A percentile compares a stretch with the other conserved stretches of the same genome.
phyloP scores from a whole-genome alignment of 805 yeast species.

The Blastobotrys muscicola region DNA sequence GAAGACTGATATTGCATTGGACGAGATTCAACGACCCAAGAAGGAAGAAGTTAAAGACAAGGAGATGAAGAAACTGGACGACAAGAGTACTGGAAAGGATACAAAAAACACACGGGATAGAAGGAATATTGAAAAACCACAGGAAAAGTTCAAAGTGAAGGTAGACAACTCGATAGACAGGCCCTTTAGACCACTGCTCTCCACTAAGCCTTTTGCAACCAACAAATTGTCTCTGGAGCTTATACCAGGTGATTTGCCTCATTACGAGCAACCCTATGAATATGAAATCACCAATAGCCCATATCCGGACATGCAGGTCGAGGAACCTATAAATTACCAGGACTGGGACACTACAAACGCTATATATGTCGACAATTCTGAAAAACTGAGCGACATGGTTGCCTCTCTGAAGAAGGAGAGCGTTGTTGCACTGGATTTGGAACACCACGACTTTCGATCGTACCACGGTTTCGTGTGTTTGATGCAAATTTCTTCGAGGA shows the following conservation, averaged over 20 bases:
- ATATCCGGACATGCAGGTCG: slow-evolving; percentile 46
- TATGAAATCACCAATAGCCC: slow-evolving; percentile 60
- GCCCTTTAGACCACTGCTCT: slow-evolving; percentile 73
- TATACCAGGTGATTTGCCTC: slow-evolving; percentile 23
- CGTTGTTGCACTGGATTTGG: slow-evolving; percentile 88
- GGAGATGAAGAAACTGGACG: slow-evolving; percentile 2
- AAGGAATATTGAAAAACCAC: slow-evolving; percentile 51
- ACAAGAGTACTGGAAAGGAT: slow-evolving; percentile 16
- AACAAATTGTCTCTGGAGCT: slow-evolving; percentile 15
- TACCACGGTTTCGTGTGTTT: slow-evolving; percentile 85
- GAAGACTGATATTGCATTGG: slow-evolving; percentile 61
- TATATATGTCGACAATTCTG: slow-evolving; percentile 60
- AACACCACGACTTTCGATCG: slow-evolving; percentile 88
- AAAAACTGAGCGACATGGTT: slow-evolving; percentile 45
- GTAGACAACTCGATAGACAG: slow-evolving; percentile 58
- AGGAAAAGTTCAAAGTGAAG: slow-evolving; percentile 42
- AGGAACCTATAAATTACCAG: slow-evolving; percentile 42
- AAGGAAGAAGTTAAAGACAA: background rate
- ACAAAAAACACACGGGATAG: slow-evolving; percentile 15
- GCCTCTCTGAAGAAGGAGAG: slow-evolving; percentile 38
- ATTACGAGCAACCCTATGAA: slow-evolving; percentile 73
- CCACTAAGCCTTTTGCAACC: slow-evolving; percentile 61
- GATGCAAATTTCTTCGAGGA: slow-evolving; percentile 82
- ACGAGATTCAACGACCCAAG: slow-evolving; percentile 28
- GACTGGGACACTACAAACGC: slow-evolving; percentile 52